phyloP scores from a whole-genome alignment of 2,329 filamentous ascomycete genomes.

The Botrytis fragariae region DNA sequence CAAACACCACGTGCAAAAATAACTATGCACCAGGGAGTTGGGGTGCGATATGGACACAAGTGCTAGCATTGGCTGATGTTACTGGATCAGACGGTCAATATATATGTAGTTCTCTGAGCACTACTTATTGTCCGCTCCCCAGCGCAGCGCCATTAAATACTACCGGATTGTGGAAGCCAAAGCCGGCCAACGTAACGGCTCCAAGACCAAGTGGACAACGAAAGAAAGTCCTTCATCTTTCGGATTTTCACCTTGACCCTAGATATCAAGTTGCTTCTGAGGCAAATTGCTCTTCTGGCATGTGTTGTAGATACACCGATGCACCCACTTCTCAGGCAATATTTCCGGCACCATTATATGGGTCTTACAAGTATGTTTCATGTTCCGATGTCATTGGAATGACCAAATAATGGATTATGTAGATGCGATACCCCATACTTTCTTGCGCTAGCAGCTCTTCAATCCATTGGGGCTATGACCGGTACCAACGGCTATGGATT shows the following conservation, averaged over 20 bases:
- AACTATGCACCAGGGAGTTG: conserved; percentile 48
- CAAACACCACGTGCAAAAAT: conserved; percentile 47
- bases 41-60: conserved; percentile 57
- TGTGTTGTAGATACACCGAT: conserved; percentile 51
- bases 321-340: conserved; percentile 39
- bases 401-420: conserved; percentile 6
- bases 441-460: conserved; percentile 53
- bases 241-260: conserved; percentile 55
- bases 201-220: conserved; percentile 51
- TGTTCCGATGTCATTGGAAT: background rate
- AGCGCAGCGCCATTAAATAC: conserved; percentile 46
- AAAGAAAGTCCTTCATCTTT: conserved; percentile 56
- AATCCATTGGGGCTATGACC: conserved; percentile 55
- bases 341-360: conserved; percentile 52
- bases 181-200: conserved; percentile 45
- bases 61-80: conserved; percentile 53
- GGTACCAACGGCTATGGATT: conserved; percentile 48
- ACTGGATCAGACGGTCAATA: conserved; percentile 54
- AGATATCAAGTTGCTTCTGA: conserved; percentile 53
- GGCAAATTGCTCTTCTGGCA: conserved; percentile 49
- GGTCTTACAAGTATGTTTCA: conserved; percentile 45
- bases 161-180: conserved; percentile 51
- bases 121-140: conserved; percentile 48
- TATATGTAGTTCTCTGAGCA: conserved; percentile 52
- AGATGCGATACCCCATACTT: conserved; percentile 58